A percentile compares a stretch with the other conserved stretches of the same genome.
Evolutionary conservation across 2,329 filamentous ascomycete genomes (phyloP).

Genomic region (Epichloe amarillans): DNA sequence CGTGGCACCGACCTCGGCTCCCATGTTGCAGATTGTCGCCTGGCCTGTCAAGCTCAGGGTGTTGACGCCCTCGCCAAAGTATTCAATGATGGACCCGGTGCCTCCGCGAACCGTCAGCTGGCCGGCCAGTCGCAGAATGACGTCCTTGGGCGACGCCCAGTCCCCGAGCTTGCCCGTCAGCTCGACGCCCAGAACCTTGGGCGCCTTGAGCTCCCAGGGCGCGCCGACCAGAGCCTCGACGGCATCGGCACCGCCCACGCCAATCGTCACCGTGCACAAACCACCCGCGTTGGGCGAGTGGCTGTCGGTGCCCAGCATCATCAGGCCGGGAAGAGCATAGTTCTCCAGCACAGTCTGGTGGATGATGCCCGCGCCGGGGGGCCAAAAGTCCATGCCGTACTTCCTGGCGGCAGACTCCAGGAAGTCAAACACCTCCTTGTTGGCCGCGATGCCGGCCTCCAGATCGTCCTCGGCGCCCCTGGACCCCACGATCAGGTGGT

Average conservation of each 20-base stretch:
- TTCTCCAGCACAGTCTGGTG: slow-evolving; percentile 98
- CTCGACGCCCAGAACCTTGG: slow-evolving; percentile 75
- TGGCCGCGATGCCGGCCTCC: slow-evolving; percentile 71
- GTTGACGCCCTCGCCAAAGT: slow-evolving; percentile 80
- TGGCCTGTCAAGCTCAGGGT: slow-evolving; percentile 85
- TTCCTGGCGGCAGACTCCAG: slow-evolving; percentile 82
- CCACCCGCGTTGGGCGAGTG: slow-evolving; percentile 97
- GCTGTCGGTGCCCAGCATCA: slow-evolving; percentile 98
- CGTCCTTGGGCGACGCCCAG: slow-evolving; percentile 91
- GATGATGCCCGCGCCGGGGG: slow-evolving; percentile 85
- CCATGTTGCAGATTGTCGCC: slow-evolving; percentile 88
- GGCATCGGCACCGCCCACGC: slow-evolving; percentile 91
- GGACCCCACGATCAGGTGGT: slow-evolving; percentile 96
- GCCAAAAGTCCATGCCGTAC: slow-evolving; percentile 94
- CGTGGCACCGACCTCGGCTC: slow-evolving; percentile 82
- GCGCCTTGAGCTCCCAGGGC: slow-evolving; percentile 95
- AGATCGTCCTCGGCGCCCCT: slow-evolving; percentile 80
- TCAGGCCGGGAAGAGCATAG: slow-evolving; percentile 88
- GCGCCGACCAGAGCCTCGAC: slow-evolving; percentile 93
- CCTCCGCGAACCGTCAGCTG: slow-evolving; percentile 85
- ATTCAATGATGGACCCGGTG: slow-evolving; percentile 90
- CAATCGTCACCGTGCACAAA: slow-evolving; percentile 84
- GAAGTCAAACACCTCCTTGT: slow-evolving; percentile 97
- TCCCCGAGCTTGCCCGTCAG: slow-evolving; percentile 72
- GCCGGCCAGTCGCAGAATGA: slow-evolving; percentile 82